Conservation (phyloP, 1,284 basidiomycete genomes). For the Heterobasidion parviporum region DNA sequence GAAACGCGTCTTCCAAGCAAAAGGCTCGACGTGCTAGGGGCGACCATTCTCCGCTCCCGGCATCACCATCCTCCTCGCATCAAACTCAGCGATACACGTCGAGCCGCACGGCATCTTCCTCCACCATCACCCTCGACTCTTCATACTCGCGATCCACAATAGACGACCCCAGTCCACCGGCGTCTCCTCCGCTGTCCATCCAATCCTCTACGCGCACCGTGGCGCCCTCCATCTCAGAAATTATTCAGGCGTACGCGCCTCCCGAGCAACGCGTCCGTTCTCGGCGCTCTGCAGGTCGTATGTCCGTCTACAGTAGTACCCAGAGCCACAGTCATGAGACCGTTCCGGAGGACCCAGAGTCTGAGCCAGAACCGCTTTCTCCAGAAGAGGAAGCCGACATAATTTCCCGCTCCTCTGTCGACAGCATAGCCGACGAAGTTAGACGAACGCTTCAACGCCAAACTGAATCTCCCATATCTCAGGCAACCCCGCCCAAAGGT, state of each 20-base stretch:
- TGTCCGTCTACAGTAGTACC: constrained; percentile 40
- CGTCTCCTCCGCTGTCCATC: constrained; percentile 5
- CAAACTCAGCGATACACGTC: constrained; percentile 18
- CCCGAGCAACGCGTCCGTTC: constrained; percentile 38
- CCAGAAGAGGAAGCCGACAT: constrained; percentile 53
- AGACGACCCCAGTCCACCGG: constrained; percentile 6
- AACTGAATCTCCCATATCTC: constrained; percentile 31
- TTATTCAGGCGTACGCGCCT: constrained; percentile 68
- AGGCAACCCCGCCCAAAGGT: constrained; percentile 28
- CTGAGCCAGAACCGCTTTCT: constrained; percentile 37
- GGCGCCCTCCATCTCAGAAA: constrained; percentile 76
- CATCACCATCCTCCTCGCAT: constrained; percentile 6
- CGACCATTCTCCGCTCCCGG: constrained; percentile 21
- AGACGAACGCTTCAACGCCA: constrained; percentile 58
- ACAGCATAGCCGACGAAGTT: constrained; percentile 77
- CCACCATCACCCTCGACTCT: constrained; percentile 27
- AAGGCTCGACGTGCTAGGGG: constrained; percentile 43
- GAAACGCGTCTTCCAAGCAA: constrained; percentile 24
- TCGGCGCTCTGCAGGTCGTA: constrained; percentile 33
- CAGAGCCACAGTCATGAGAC: constrained; percentile 34
- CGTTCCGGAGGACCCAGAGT: constrained; percentile 33
- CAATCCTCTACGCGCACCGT: constrained; percentile 24
- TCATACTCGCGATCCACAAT: constrained; percentile 7
- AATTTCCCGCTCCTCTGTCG: constrained; percentile 69
- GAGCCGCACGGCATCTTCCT: constrained; percentile 30